Percentiles rank a stretch among this genome's conserved stretches.
Conservation (phyloP, 202 grass and related monocot genomes). For the Cymbopogon flexuosus region DNA sequence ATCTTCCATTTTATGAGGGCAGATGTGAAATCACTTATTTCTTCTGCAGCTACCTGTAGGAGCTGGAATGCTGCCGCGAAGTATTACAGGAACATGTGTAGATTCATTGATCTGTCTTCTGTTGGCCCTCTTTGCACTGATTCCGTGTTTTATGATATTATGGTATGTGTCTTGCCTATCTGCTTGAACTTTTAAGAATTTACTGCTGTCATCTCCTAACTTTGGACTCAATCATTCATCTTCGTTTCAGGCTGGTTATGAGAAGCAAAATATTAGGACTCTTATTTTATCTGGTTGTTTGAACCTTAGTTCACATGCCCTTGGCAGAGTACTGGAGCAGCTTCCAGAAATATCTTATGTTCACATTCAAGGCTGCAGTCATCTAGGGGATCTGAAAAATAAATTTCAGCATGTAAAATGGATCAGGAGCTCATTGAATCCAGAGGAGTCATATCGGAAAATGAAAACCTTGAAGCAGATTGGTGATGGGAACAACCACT, state of each 20-base stretch:
- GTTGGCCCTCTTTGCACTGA: conserved; percentile 72
- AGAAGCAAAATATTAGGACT: conserved; percentile 66
- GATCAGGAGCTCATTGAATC: conserved; percentile 51
- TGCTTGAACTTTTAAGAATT: conserved; percentile 23
- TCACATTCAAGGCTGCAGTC: conserved; percentile 77
- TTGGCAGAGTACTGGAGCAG: conserved; percentile 62
- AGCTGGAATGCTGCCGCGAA: conserved; percentile 63
- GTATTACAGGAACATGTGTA: conserved; percentile 68
- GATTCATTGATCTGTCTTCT: conserved; percentile 75
- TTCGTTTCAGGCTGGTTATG: conserved; percentile 73
- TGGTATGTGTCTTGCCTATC: conserved; percentile 56
- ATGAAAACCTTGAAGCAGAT: conserved; percentile 68
- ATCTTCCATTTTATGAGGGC: conserved; percentile 87
- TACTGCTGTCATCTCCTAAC: conserved; percentile 30
- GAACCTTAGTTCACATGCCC: conserved; percentile 57
- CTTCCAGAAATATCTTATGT: conserved; percentile 64
- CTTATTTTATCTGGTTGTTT: conserved; percentile 70
- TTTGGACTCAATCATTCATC: conserved; percentile 29
- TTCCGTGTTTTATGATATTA: conserved; percentile 50
- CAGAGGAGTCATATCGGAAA: conserved; percentile 62
- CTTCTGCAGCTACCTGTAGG: conserved; percentile 73
- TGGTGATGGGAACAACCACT: conserved; percentile 50
- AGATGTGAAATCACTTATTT: conserved; percentile 81
- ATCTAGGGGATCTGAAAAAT: conserved; percentile 70
- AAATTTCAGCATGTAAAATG: conserved; percentile 85